Conservation (phyloP, 495 filamentous ascomycete species). For the Xylona heveae region DNA sequence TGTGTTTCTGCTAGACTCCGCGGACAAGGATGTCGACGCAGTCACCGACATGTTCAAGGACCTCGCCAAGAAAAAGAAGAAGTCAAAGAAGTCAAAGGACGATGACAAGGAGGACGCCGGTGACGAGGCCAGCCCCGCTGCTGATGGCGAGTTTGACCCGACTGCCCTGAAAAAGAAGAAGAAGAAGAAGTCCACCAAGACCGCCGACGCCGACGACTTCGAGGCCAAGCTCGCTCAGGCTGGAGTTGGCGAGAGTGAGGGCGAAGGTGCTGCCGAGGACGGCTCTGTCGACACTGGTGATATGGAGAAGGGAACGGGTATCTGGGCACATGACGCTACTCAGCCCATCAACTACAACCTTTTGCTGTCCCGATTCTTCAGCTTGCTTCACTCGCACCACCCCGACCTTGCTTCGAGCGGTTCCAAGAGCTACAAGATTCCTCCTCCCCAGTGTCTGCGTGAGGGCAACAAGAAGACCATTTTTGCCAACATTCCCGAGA, state of each 20-base stretch:
- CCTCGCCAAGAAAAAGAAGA: slow-evolving; percentile 81
- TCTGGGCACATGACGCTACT: slow-evolving; percentile 69
- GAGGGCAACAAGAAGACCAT: slow-evolving; percentile 99
- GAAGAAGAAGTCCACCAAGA: slow-evolving; percentile 74
- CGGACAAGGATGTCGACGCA: slow-evolving; percentile 47
- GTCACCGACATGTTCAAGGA: slow-evolving; percentile 57
- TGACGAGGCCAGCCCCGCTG: slow-evolving; percentile 27
- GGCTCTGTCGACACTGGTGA: slow-evolving; percentile 41
- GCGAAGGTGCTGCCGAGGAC: slow-evolving; percentile 18
- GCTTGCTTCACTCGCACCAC: slow-evolving; percentile 74
- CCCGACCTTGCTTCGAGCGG: slow-evolving; percentile 79
- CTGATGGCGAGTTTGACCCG: slow-evolving; percentile 49
- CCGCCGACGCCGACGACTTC: slow-evolving; percentile 44
- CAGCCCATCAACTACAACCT: slow-evolving; percentile 62
- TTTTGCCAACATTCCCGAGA: slow-evolving; percentile 91
- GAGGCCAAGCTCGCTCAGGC: slow-evolving; percentile 63
- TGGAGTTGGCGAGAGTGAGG: slow-evolving; percentile 28
- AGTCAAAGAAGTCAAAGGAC: slow-evolving; percentile 41
- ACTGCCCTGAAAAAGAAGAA: slow-evolving; percentile 80
- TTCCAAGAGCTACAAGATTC: slow-evolving; percentile 91
- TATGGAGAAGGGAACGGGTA: slow-evolving; percentile 73
- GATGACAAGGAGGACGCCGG: slow-evolving; percentile 30
- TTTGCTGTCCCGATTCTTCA: slow-evolving; percentile 79
- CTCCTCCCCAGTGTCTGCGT: slow-evolving; percentile 93
- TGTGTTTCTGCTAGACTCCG: slow-evolving; percentile 13